Evolutionary conservation across 2,329 filamentous ascomycete genomes (phyloP), one percentile per base, ranked within the genome.

Genomic region (Stemphylium beticola): DNA sequence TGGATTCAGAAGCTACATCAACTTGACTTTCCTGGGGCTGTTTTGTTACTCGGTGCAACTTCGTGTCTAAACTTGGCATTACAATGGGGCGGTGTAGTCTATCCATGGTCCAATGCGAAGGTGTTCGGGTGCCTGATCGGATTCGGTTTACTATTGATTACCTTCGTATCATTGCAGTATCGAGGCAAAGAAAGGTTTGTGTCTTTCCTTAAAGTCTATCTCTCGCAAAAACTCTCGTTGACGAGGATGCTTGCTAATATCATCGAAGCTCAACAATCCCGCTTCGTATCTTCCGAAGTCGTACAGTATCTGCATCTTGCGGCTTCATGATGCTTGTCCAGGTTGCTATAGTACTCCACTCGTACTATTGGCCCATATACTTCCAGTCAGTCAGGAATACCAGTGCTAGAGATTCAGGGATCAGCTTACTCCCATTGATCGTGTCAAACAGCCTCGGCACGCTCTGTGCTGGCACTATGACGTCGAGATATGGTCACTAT

Each of bases 71-170:
- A 76, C 5, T 53, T 77, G 7, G 68, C 73, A 0, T 55, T 77
- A 24, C 73, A 76, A 53, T 77, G 73, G 73, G 74, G 73, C 18
- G 74, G 74, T 4, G 64, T 79, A 41, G 78, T 79, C 34, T 71
- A 79, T 42, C 44, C 69, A 46, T 87, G 84, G 84, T 64, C 73
- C 43, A 76, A 76, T 8, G 78, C 75, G 0, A 72, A 76, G 0
- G 76, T 78, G n/a, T 85, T 86, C 57, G 76, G 75, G 0, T 72
- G 80, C 1, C 81, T 82, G 66, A 72, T 82, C 4, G 64, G 82
- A 0, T 81, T 81, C 18, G 82, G 76, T 0, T 67, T 83, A 0
- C 62, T 81, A 0, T 74, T 80, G 33, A 65, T 79, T 18, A 59
- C 75, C 4, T 85, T 85, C 57, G 67, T 74, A 39, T 56, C 17